phyloP scores from a whole-genome alignment of 306 rosid genomes.

The Vicia faba region DNA sequence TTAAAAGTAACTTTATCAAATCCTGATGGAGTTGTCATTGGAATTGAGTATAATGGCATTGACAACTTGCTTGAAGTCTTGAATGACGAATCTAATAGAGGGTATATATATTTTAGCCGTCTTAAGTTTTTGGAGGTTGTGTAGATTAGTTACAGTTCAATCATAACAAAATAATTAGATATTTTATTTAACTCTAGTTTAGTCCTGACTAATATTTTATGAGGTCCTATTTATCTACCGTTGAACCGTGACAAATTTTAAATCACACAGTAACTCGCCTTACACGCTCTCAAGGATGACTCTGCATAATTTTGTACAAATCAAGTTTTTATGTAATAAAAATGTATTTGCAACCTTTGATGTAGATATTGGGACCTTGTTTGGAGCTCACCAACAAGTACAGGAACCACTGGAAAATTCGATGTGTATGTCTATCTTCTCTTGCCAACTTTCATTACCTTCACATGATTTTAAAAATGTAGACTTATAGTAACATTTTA shows the following conservation, averaged over 20 bases:
- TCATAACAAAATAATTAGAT: no score
- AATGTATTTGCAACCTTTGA: constrained; percentile 9
- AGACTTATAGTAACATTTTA: not conserved
- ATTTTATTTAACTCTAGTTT: no score
- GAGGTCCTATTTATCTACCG: no score
- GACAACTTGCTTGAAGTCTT: constrained; percentile 89
- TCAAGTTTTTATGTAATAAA: not conserved
- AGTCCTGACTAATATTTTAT: no score
- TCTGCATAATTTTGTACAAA: not conserved
- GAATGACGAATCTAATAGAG: constrained; percentile 66
- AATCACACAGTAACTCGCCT: no score
- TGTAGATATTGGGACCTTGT: constrained; percentile 93
- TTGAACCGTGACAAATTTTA: no score
- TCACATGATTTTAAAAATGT: not conserved
- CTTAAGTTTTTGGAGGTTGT: not conserved
- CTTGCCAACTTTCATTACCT: not conserved
- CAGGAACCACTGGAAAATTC: constrained; percentile 63
- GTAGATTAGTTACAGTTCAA: no score
- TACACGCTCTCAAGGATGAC: no score
- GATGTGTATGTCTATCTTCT: constrained; percentile 61
- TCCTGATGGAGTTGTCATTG: constrained; percentile 84
- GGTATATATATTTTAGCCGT: constrained; percentile 33
- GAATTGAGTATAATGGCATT: constrained; percentile 64
- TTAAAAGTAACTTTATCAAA: constrained; percentile 76
- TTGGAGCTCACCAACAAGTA: constrained; percentile 57